Conservation (phyloP, 257 asterid genomes). For the Datura wrightii region DNA sequence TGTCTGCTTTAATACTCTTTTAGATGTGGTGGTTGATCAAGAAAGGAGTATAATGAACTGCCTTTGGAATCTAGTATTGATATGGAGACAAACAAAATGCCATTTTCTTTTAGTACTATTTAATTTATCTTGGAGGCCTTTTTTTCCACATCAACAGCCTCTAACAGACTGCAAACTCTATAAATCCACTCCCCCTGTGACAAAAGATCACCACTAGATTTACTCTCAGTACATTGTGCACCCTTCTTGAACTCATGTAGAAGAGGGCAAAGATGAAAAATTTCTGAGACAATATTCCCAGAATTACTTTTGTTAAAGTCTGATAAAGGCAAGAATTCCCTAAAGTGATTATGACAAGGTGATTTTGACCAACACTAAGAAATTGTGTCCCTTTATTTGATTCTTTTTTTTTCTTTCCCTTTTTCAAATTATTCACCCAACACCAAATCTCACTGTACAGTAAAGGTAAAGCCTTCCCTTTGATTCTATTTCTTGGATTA, state of each 20-base stretch:
- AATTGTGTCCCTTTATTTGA: neutral
- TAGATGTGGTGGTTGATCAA: constrained; percentile 23
- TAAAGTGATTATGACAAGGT: constrained; percentile 17
- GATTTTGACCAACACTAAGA: constrained; percentile 25
- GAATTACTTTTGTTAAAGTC: constrained; percentile 27
- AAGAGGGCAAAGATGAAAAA: neutral
- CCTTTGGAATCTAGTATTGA: neutral
- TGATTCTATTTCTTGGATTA: constrained; percentile 28
- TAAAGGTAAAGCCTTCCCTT: neutral
- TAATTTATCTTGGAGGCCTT: neutral
- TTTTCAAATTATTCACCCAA: neutral
- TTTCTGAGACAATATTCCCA: neutral
- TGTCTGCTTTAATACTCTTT: neutral
- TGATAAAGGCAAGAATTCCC: constrained; percentile 1
- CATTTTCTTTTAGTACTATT: neutral
- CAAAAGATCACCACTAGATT: neutral
- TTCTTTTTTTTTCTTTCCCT: neutral
- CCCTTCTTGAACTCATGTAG: neutral
- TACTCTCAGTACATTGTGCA: neutral
- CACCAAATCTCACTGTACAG: neutral
- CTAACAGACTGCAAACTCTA: neutral
- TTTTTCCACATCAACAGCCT: neutral
- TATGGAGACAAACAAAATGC: neutral
- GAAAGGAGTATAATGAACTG: constrained; percentile 20
- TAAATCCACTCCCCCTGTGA: neutral